phyloP scores from a whole-genome alignment of 1,284 basidiomycete genomes.

The Boletus subluridellus region DNA sequence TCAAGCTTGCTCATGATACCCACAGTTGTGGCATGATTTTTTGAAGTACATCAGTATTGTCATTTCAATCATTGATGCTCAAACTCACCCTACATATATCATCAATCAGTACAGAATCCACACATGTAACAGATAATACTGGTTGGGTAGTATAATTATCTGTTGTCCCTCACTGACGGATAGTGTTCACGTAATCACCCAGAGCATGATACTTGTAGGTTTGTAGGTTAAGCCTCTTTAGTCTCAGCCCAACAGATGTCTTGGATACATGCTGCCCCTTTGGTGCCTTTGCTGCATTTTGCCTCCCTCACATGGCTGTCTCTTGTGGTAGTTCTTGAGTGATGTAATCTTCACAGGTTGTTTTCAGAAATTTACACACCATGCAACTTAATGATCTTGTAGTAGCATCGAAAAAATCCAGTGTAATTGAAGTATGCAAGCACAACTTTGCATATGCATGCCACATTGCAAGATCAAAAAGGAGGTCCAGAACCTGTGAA shows the following conservation, averaged over 20 bases:
- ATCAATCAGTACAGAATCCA: slow-evolving; percentile 4
- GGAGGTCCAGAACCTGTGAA: too few species aligned
- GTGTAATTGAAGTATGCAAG: slow-evolving; percentile 30
- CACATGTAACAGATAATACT: slow-evolving; percentile 15
- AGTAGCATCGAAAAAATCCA: slow-evolving; percentile 12
- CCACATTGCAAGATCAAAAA: too few species aligned
- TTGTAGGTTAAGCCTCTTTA: slow-evolving; percentile 17
- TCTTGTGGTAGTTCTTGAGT: slow-evolving; percentile 10
- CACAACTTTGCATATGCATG: slow-evolving; percentile 30
- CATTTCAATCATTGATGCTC: slow-evolving; percentile 26
- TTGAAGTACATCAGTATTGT: slow-evolving; percentile 28
- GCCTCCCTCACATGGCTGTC: neutral
- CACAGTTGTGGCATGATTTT: slow-evolving; percentile 20
- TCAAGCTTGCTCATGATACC: slow-evolving; percentile 1
- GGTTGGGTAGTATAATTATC: slow-evolving; percentile 35
- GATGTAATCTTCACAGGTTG: neutral
- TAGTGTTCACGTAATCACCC: slow-evolving; percentile 30
- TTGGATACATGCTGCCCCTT: neutral
- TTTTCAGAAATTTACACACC: neutral
- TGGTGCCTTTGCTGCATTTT: neutral
- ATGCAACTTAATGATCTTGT: neutral
- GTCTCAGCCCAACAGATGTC: neutral
- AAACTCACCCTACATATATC: slow-evolving; percentile 7
- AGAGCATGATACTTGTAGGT: slow-evolving; percentile 36
- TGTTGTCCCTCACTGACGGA: slow-evolving; percentile 32